phyloP scores from a whole-genome alignment of 805 yeast genomes.

The Lipomyces anomalus region DNA sequence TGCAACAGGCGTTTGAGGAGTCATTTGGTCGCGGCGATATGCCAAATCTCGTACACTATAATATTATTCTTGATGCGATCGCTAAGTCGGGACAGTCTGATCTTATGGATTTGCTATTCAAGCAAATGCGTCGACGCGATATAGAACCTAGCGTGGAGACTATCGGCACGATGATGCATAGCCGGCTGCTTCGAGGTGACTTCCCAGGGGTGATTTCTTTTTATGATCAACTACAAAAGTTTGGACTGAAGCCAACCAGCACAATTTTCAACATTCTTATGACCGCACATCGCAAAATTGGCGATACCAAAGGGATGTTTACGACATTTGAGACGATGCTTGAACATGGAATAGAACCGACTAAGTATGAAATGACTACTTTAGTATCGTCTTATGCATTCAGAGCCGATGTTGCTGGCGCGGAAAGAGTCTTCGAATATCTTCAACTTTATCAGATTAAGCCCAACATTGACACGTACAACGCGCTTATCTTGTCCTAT shows the following conservation, averaged over 20 bases:
- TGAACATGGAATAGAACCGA: conserved; percentile 6
- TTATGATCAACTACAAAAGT: conserved; percentile 6
- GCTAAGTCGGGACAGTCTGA: conserved; percentile 16
- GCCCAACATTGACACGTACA: conserved; percentile 13
- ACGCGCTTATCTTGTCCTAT: conserved; percentile 9
- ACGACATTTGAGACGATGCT: conserved; percentile 9
- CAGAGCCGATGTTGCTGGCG: conserved; percentile 7
- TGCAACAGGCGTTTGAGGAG: conserved; percentile 18
- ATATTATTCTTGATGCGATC: conserved; percentile 15
- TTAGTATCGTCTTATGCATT: conserved; percentile 14
- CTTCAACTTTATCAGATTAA: conserved; percentile 3
- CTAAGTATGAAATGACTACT: conserved; percentile 12
- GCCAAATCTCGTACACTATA: conserved; percentile 14
- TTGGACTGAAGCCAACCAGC: conserved; percentile 9
- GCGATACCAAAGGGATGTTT: conserved; percentile 12
- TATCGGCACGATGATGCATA: conserved; percentile 12
- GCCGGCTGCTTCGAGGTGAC: conserved; percentile 14
- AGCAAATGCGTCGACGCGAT: conserved; percentile 6
- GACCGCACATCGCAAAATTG: conserved; percentile 8
- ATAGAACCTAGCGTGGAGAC: conserved; percentile 1
- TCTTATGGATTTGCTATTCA: conserved; percentile 9
- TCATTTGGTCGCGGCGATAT: conserved; percentile 1
- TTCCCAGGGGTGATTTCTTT: conserved; percentile 8
- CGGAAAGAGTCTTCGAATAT: conserved; percentile 9
- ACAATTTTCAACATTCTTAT: conserved; percentile 13